These are phyloP conservation scores for Ogataea trehalophila DNA, from an alignment of 805 yeast genomes.

Conservation along the genomic window DNA sequence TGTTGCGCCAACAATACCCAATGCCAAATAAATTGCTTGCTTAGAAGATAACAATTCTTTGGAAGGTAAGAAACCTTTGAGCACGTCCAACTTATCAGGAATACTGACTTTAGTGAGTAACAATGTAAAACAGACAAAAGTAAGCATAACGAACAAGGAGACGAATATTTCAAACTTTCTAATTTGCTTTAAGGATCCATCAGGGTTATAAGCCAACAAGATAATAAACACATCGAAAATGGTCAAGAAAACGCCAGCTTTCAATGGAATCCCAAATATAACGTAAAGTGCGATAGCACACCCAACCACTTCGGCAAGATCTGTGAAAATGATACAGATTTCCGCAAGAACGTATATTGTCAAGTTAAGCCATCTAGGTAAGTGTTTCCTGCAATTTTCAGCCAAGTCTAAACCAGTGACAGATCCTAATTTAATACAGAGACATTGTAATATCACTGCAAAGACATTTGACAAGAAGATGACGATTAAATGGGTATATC, in stretches of 20 bases:
- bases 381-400: slow-evolving; percentile 68
- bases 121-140: slow-evolving; percentile 70
- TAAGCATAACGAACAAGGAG: slow-evolving; percentile 60
- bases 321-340: slow-evolving; percentile 86
- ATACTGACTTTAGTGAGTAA: slow-evolving; percentile 59
- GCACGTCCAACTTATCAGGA: slow-evolving; percentile 46
- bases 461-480: slow-evolving; percentile 73
- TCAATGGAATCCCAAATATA: slow-evolving; percentile 66
- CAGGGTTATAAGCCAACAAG: slow-evolving; percentile 71
- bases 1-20: slow-evolving; percentile 89
- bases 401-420: slow-evolving; percentile 89
- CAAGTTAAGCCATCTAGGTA: slow-evolving; percentile 64
- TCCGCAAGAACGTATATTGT: slow-evolving; percentile 70
- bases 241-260: slow-evolving; percentile 73
- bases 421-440: slow-evolving; percentile 82
- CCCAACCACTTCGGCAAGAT: slow-evolving; percentile 91
- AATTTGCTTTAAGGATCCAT: slow-evolving; percentile 70
- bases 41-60: slow-evolving; percentile 50
- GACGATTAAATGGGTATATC: slow-evolving; percentile 67
- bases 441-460: slow-evolving; percentile 77
- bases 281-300: slow-evolving; percentile 84
- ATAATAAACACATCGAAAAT: slow-evolving; percentile 78
- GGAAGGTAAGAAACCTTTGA: slow-evolving; percentile 66
- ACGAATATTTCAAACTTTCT: slow-evolving; percentile 77
- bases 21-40: slow-evolving; percentile 66